Conservation (phyloP, 768 basidiomycete genomes). For the Hemileccinum rubropunctum region DNA sequence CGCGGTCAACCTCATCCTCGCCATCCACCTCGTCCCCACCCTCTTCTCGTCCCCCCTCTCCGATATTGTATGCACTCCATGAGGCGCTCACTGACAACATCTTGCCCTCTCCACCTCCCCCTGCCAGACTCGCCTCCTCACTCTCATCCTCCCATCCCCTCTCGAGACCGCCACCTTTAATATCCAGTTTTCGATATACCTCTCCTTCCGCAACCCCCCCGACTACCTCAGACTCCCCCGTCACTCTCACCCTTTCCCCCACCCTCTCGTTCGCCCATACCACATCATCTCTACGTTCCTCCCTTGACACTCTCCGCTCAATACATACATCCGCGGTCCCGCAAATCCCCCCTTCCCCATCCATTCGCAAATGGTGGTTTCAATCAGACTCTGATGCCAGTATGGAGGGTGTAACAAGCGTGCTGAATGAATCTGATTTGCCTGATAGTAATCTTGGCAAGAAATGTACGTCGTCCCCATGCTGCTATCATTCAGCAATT, state of each 20-base stretch:
- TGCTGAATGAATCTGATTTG: conserved; percentile 51
- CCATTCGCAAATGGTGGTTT: conserved; percentile 48
- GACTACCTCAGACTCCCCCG: conserved; percentile 22
- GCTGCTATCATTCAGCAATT: background rate
- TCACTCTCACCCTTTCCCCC: conserved; percentile 11
- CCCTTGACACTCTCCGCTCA: conserved; percentile 57
- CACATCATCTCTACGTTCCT: conserved; percentile 40
- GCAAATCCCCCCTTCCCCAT: conserved; percentile 24
- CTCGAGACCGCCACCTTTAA: conserved; percentile 47
- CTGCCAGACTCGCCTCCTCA: conserved; percentile 40
- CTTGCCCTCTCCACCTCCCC: conserved; percentile 41
- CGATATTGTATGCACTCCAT: conserved; percentile 38
- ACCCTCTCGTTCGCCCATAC: conserved; percentile 20
- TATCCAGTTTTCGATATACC: conserved; percentile 56
- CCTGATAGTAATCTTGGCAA: conserved; percentile 39
- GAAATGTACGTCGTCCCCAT: conserved; percentile 54
- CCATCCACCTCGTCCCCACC: background rate
- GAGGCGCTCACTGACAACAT: conserved; percentile 46
- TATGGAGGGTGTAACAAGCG: conserved; percentile 27
- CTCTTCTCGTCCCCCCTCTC: conserved; percentile 34
- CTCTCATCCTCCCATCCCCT: conserved; percentile 34
- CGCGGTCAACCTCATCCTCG: too few species aligned
- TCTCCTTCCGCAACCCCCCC: conserved; percentile 63
- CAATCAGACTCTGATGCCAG: conserved; percentile 37
- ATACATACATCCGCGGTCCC: conserved; percentile 30